phyloP scores from a whole-genome alignment of 2,329 filamentous ascomycete genomes.

The Curvularia verruculosa region DNA sequence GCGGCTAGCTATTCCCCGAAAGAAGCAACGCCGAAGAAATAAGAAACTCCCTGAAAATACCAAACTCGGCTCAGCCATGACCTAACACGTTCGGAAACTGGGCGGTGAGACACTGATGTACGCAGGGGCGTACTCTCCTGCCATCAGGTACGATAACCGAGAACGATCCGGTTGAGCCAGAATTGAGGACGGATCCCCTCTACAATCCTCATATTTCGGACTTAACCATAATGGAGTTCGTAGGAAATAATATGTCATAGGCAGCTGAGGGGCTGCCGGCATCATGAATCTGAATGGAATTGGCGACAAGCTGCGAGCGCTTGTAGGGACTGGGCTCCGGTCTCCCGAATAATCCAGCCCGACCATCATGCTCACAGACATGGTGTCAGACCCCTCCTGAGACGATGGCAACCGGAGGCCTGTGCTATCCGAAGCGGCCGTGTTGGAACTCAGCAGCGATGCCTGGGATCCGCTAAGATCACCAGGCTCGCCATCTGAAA shows the following conservation, averaged over 20 bases:
- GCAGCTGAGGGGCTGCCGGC: slow-evolving; percentile 1
- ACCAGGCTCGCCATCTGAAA: not conserved
- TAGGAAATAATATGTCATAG: slow-evolving; percentile 31
- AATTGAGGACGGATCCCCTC: slow-evolving; percentile 32
- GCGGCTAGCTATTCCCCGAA: slow-evolving; percentile 4
- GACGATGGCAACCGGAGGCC: not conserved
- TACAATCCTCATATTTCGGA: slow-evolving; percentile 38
- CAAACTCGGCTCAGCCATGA: not conserved
- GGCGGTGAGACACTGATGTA: slow-evolving; percentile 7
- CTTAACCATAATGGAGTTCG: slow-evolving; percentile 38
- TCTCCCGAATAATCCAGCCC: slow-evolving; percentile 1
- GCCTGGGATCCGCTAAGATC: not conserved
- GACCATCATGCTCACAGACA: slow-evolving; percentile 6
- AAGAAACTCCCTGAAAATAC: not conserved
- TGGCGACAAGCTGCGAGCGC: slow-evolving; percentile 27
- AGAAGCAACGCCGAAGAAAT: not conserved
- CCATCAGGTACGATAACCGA: slow-evolving; percentile 10
- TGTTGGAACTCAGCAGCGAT: not conserved
- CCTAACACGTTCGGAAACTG: slow-evolving; percentile 1
- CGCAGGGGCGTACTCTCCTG: not conserved
- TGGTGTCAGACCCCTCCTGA: slow-evolving; percentile 7
- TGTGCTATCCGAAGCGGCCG: not conserved
- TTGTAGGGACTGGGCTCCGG: slow-evolving; percentile 11
- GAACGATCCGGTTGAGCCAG: slow-evolving; percentile 28
- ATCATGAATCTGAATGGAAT: slow-evolving; percentile 24